Evolutionary conservation across 352 stramenopile species (phyloP).

Genomic region (Phytophthora multivora): DNA sequence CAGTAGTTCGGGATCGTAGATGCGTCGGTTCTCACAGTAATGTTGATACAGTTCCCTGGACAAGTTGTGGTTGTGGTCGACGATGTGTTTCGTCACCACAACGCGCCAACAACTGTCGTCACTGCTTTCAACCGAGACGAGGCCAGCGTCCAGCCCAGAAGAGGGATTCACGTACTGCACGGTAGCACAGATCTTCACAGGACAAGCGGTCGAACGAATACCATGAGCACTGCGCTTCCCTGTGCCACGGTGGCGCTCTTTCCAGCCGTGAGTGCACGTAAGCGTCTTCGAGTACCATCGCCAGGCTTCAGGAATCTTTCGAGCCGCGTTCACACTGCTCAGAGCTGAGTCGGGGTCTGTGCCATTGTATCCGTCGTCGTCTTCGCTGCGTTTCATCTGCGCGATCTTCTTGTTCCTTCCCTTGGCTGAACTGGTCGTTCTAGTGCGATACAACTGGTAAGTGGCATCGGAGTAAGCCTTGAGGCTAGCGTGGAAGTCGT

Average conservation of each 20-base stretch:
- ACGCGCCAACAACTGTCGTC: constrained; percentile 54
- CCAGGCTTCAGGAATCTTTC: constrained; percentile 67
- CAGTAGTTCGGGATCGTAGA: constrained; percentile 76
- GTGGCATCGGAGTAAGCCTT: constrained; percentile 69
- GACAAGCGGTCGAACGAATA: constrained; percentile 68
- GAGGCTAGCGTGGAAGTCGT: constrained; percentile 65
- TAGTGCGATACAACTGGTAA: constrained; percentile 76
- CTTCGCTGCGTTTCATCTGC: constrained; percentile 43
- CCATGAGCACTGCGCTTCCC: constrained; percentile 70
- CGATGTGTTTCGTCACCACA: constrained; percentile 75
- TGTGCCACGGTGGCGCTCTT: constrained; percentile 66
- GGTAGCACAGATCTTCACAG: constrained; percentile 82
- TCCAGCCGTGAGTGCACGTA: constrained; percentile 85
- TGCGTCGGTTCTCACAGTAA: constrained; percentile 79
- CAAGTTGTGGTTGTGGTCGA: constrained; percentile 85
- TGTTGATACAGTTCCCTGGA: constrained; percentile 74
- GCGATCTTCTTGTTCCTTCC: constrained; percentile 76
- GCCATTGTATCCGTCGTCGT: constrained; percentile 37
- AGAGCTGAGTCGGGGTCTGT: constrained; percentile 19
- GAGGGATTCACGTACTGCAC: constrained; percentile 54
- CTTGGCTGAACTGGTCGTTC: constrained; percentile 73
- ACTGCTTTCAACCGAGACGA: neutral
- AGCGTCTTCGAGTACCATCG: constrained; percentile 86
- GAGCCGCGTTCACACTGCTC: constrained; percentile 18
- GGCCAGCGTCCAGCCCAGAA: neutral